Evolutionary conservation across 2,329 filamentous ascomycete genomes (phyloP), one percentile per base, ranked within the genome.

Genomic region (Colletotrichum chrysophilum): DNA sequence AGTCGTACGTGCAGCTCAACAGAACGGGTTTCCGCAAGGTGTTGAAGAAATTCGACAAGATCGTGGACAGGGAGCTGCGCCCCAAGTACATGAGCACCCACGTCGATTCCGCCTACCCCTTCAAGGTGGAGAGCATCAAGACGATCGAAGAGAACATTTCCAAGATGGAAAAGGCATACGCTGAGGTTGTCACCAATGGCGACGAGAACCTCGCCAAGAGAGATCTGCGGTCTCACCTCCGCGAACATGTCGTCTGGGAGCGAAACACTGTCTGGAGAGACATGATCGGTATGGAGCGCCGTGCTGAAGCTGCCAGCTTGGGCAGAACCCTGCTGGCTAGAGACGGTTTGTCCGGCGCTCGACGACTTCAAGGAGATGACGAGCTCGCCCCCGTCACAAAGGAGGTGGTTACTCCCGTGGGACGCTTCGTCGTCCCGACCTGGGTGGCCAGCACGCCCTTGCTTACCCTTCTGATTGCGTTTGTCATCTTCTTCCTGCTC

Each of bases 171-270:
- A 85, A 90, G 65, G 91, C 93, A 2, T 99, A 98, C 82, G 93
- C 96, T 2, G 90, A 94, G 30, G 88, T 98, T 21, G 94, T 97
- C 70, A 97, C 96, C 0, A 91, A 93, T 56, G 96, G 96, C 34
- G 95, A 99, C 81, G 85, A 94, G 4, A 88, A 90, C 7, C 87
- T 94, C 14, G 96, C 97, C 6, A 95, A 93, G 80, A 93, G 95
- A 79, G 97, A 98, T 82, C 88, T 99, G 73, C 92, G 97, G 70
- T 91, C 98, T 34, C 96, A 99, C 82, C 90, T 99, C 30, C 90
- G 97, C 73, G 97, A 99, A 85, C 97, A 99, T 84, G 96, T 99
- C 24, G 96, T 98, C 1, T 99, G 97, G 97, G 97, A 99, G 84
- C 92, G 97, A 73, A 99, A 99, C 82, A 99, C 97, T 0, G 97